A percentile compares a stretch with the other conserved stretches of the same genome.
phyloP scores from a whole-genome alignment of 2,329 filamentous ascomycete species.

The Ophiostoma perfectum region DNA sequence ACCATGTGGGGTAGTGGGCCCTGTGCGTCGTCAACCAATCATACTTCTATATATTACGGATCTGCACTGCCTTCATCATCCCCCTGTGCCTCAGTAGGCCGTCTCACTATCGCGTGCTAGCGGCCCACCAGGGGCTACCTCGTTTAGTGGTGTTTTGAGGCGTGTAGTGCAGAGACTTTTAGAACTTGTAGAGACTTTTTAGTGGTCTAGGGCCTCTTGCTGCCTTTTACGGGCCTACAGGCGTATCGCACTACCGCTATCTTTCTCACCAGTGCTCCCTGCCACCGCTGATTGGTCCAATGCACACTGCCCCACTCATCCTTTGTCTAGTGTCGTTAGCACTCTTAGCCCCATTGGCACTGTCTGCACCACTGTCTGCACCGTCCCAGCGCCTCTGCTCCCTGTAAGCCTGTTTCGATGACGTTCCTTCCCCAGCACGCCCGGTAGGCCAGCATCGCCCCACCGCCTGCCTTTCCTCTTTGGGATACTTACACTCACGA shows the following conservation, averaged over 20 bases:
- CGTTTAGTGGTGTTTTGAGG: background rate
- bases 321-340: slow-evolving; percentile 3
- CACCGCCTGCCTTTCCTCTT: slow-evolving; percentile 13
- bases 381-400: background rate
- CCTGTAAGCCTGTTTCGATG: background rate
- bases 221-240: background rate
- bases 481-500: slow-evolving; percentile 4
- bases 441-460: background rate
- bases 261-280: background rate
- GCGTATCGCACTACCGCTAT: background rate
- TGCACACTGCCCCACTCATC: background rate
- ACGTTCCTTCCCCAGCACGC: slow-evolving; percentile 1
- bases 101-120: slow-evolving; percentile 4
- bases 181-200: background rate
- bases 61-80: slow-evolving; percentile 1
- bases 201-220: background rate
- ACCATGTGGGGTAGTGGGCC: background rate
- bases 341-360: slow-evolving; percentile 11
- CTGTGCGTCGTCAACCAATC: background rate
- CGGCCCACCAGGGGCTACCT: background rate
- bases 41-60: background rate
- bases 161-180: background rate
- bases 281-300: background rate
- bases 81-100: slow-evolving; percentile 6
- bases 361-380: slow-evolving; percentile 1